Evolutionary conservation across 441 rosid genomes (phyloP), one percentile per base, ranked within the genome.

Genomic region (Metrosideros polymorpha): DNA sequence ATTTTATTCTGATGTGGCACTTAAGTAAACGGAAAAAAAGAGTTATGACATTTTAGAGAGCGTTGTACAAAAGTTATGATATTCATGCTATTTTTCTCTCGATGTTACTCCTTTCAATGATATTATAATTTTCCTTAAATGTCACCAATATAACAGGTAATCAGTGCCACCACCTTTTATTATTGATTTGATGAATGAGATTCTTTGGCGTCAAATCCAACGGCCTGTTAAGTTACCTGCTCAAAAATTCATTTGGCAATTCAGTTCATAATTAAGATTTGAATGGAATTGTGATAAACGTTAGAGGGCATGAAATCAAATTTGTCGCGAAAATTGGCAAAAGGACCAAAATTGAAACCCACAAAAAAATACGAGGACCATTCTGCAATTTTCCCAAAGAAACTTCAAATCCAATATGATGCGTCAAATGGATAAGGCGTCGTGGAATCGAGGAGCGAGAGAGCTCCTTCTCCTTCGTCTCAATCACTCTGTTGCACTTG

Each of bases 171-270:
- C n/a, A 17, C 0, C 1, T 32, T 2, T 32, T 32, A 63, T 4
- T 3, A 17, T 18, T 63, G 2, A 32, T 63, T 63, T 12, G 3
- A 6, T 1, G 13, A 2, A 18, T 0, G 43, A 8, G 12, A 63
- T 32, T 32, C 1, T 63, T 9, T 17, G 2, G 2, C 7, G 32
- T 32, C 1, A 18, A 32, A 63, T 63, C 6, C 6, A 0, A 0
- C 0, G 13, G 25, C 6, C 7, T 0, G 12, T 0, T 29, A 18
- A 29, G n/a, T 59, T 29, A 9, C 18, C 18, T 13, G 2, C 0
- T 63, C 13, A 55, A 55, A 25, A 25, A 55, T 25, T 9, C 29
- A 15, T 61, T 61, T 61, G 35, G 75, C 39, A 15, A 30, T 30
- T 61, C 75, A 61, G 24, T 61, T 61, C 75, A 22, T 53, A 7